Percentiles rank a stretch among this genome's conserved stretches.
These are phyloP conservation scores for Nepenthes alata DNA, from an alignment of 179 eudicot genomes.

Conservation along the genomic window DNA sequence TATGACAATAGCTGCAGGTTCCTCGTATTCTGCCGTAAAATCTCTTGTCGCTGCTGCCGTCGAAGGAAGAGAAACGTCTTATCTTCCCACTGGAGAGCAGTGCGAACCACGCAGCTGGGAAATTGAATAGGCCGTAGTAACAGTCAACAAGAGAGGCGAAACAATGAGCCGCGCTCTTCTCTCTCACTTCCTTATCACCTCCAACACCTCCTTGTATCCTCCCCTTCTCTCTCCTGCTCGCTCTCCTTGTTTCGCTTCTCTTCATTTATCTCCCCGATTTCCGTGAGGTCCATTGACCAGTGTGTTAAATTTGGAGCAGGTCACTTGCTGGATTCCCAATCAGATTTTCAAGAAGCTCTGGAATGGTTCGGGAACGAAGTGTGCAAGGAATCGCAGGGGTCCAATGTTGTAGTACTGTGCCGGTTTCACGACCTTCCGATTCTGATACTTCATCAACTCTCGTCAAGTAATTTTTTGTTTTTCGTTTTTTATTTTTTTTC, in stretches of 20 bases:
- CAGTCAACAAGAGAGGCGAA: not conserved
- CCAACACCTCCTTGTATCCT: conserved; percentile 26
- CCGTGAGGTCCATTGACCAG: not conserved
- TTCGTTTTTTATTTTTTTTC: no score
- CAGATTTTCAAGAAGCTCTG: conserved; percentile 13
- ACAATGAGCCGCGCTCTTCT: conserved; percentile 45
- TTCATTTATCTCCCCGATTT: not conserved
- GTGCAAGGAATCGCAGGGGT: conserved; percentile 5
- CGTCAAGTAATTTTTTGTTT: conserved; percentile 17
- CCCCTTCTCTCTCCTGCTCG: conserved; percentile 6
- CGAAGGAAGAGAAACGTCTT: no score
- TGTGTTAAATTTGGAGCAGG: conserved; percentile 14
- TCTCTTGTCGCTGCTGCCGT: no score
- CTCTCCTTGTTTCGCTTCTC: not conserved
- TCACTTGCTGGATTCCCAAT: conserved; percentile 10
- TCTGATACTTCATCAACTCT: conserved; percentile 23
- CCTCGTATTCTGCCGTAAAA: no score
- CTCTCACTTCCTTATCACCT: conserved; percentile 41
- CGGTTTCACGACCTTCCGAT: conserved; percentile 21
- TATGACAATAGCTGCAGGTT: no score
- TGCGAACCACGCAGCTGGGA: no score
- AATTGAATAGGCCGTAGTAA: not conserved
- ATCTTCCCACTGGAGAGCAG: not conserved
- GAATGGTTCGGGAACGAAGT: conserved; percentile 3
- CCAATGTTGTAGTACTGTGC: conserved; percentile 35